These are phyloP conservation scores for Musa balbisiana DNA, from an alignment of 202 grass and related monocot species.

Conservation along the genomic window DNA sequence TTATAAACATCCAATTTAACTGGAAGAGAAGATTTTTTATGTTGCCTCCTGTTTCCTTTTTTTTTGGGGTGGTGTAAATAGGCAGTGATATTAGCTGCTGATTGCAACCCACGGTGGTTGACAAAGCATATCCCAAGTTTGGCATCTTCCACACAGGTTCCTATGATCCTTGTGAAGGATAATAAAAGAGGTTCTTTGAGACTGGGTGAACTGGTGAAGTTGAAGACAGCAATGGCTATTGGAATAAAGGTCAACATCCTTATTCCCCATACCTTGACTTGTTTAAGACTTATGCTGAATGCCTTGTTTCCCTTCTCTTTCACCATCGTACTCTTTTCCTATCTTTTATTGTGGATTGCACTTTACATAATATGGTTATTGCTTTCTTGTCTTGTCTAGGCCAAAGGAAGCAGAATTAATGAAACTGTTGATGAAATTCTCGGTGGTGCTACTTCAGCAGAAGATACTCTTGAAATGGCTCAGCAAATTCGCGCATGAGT, in stretches of 20 bases:
- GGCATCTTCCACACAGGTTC: constrained; percentile 55
- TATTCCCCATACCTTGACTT: constrained; percentile 14
- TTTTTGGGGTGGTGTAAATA: constrained; percentile 18
- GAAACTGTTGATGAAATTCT: constrained; percentile 56
- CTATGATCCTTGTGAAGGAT: constrained; percentile 65
- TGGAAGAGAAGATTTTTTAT: neutral
- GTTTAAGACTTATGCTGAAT: neutral
- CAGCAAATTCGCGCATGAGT: neutral
- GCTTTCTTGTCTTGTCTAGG: constrained; percentile 33
- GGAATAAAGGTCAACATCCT: constrained; percentile 49
- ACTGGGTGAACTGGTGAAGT: constrained; percentile 60
- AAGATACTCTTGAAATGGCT: neutral
- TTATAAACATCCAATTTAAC: neutral
- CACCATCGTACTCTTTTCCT: neutral
- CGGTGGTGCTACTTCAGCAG: too few species aligned
- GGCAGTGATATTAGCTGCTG: constrained; percentile 60
- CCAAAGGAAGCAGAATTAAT: constrained; percentile 45
- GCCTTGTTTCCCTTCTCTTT: neutral
- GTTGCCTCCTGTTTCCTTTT: neutral
- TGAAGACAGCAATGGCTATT: constrained; percentile 59
- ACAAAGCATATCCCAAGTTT: constrained; percentile 62
- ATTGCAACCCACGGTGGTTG: constrained; percentile 76
- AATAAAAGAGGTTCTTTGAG: constrained; percentile 70
- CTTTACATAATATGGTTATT: neutral
- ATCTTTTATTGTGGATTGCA: neutral